Conservation (phyloP, 2,329 filamentous ascomycete species). For the Lasiodiplodia theobromae region DNA sequence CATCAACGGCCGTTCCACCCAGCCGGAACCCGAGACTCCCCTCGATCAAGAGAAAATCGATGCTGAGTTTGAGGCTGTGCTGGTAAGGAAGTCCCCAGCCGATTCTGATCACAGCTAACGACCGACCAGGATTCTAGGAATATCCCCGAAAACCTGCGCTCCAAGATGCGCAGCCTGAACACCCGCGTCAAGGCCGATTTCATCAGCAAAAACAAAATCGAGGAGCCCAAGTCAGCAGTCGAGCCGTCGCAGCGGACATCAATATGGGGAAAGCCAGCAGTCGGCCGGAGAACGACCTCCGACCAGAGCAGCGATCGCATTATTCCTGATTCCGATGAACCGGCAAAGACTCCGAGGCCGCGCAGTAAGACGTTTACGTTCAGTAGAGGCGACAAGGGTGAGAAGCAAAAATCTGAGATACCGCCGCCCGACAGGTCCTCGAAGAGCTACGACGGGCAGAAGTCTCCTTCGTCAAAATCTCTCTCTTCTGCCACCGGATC, state of each 20-base stretch:
- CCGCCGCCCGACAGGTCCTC: constrained; percentile 20
- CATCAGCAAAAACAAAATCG: constrained; percentile 83
- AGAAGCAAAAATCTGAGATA: constrained; percentile 75
- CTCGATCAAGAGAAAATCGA: constrained; percentile 65
- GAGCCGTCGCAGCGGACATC: constrained; percentile 55
- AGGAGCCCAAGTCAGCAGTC: constrained; percentile 57
- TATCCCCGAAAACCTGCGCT: constrained; percentile 90
- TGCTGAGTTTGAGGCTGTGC: constrained; percentile 66
- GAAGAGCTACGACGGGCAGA: constrained; percentile 61
- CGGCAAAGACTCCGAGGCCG: constrained; percentile 54
- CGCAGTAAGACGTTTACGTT: constrained; percentile 82
- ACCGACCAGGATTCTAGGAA: constrained; percentile 80
- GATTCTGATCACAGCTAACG: constrained; percentile 63
- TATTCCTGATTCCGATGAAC: constrained; percentile 39
- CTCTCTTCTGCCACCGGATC: constrained; percentile 63
- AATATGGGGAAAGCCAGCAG: constrained; percentile 44
- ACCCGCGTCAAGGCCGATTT: constrained; percentile 95
- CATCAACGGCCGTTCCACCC: constrained; percentile 62
- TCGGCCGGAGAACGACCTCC: constrained; percentile 41
- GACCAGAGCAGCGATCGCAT: constrained; percentile 48
- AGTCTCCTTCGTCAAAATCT: constrained; percentile 66
- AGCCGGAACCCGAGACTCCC: constrained; percentile 40
- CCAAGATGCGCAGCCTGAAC: constrained; percentile 91
- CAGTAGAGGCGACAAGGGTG: constrained; percentile 73
- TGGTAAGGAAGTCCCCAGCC: constrained; percentile 60